Evolutionary conservation across 2,329 filamentous ascomycete genomes (phyloP).

Genomic region (Didymella lethalis): DNA sequence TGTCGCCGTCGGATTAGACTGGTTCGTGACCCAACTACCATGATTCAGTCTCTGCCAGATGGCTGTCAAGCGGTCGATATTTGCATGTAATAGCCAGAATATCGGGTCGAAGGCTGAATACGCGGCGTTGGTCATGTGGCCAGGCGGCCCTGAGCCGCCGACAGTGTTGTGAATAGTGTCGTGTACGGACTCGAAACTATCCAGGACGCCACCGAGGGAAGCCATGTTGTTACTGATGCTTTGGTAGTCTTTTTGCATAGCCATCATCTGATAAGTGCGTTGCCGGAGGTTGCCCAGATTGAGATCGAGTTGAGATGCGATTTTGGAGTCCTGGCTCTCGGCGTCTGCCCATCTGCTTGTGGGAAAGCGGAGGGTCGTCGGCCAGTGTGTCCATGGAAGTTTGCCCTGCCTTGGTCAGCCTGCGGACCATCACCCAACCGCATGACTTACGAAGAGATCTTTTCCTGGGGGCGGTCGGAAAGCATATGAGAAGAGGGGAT

Average conservation of each 20-base stretch:
- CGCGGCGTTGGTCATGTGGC: slow-evolving; percentile 66
- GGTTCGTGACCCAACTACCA: slow-evolving; percentile 68
- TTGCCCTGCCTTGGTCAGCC: slow-evolving; percentile 16
- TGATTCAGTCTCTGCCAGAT: slow-evolving; percentile 81
- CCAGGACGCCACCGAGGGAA: slow-evolving; percentile 14
- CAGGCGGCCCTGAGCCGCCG: slow-evolving; percentile 36
- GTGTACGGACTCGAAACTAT: slow-evolving; percentile 41
- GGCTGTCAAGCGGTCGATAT: slow-evolving; percentile 76
- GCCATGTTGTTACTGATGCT: slow-evolving; percentile 70
- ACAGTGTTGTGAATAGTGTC: slow-evolving; percentile 41
- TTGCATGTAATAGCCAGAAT: slow-evolving; percentile 79
- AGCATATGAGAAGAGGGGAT: slow-evolving; percentile 55
- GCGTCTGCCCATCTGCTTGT: slow-evolving; percentile 26
- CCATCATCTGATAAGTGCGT: slow-evolving; percentile 69
- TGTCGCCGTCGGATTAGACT: slow-evolving; percentile 61
- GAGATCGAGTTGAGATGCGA: slow-evolving; percentile 62
- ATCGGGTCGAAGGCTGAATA: slow-evolving; percentile 81
- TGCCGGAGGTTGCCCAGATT: slow-evolving; percentile 64
- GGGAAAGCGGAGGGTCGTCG: slow-evolving; percentile 55
- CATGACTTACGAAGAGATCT: slow-evolving; percentile 16
- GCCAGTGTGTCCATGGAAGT: slow-evolving; percentile 29
- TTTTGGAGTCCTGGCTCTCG: slow-evolving; percentile 33
- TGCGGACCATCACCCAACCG: not conserved
- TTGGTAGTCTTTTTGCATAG: slow-evolving; percentile 50
- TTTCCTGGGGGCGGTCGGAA: slow-evolving; percentile 57